Conservation (phyloP, 2,329 filamentous ascomycete genomes). For the Catunica adiposa region DNA sequence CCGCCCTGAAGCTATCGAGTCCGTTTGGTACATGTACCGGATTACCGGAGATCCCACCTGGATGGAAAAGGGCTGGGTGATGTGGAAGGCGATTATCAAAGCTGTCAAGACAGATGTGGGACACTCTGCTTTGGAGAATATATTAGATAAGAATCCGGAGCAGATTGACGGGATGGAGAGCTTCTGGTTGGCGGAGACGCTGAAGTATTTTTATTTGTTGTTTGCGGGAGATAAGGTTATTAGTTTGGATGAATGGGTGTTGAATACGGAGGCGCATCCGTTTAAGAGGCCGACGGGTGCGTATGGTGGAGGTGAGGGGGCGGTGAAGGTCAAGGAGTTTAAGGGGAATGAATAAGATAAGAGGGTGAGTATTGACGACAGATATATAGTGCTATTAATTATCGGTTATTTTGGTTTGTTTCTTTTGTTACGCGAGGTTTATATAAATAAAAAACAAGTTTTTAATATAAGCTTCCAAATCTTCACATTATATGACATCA, state of each 20-base stretch:
- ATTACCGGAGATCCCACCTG: conserved; percentile 63
- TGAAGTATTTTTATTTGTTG: conserved; percentile 83
- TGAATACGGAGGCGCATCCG: conserved; percentile 48
- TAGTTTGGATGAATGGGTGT: conserved; percentile 51
- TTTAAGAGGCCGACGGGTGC: conserved; percentile 29
- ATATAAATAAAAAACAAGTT: too few relatives aligned
- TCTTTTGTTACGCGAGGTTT: too few relatives aligned
- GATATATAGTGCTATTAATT: background rate
- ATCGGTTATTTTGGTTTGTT: too few relatives aligned
- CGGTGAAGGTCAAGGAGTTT: conserved; percentile 2
- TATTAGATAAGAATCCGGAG: conserved; percentile 28
- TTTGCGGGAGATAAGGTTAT: conserved; percentile 52
- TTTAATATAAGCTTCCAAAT: background rate
- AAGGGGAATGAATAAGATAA: background rate
- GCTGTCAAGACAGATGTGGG: conserved; percentile 50
- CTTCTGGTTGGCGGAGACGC: conserved; percentile 79
- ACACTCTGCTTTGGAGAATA: conserved; percentile 54
- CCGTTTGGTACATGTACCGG: conserved; percentile 78
- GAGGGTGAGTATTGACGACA: background rate
- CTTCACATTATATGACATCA: too few relatives aligned
- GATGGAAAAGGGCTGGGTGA: conserved; percentile 71
- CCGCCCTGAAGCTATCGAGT: conserved; percentile 70
- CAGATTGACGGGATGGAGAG: conserved; percentile 59
- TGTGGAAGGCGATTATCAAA: conserved; percentile 58
- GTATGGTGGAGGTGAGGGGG: conserved; percentile 10